Evolutionary conservation across 23 red algal genomes (phyloP), one percentile per base, ranked within the genome.

Genomic region (Cyanidiococcus yangmingshanensis): DNA sequence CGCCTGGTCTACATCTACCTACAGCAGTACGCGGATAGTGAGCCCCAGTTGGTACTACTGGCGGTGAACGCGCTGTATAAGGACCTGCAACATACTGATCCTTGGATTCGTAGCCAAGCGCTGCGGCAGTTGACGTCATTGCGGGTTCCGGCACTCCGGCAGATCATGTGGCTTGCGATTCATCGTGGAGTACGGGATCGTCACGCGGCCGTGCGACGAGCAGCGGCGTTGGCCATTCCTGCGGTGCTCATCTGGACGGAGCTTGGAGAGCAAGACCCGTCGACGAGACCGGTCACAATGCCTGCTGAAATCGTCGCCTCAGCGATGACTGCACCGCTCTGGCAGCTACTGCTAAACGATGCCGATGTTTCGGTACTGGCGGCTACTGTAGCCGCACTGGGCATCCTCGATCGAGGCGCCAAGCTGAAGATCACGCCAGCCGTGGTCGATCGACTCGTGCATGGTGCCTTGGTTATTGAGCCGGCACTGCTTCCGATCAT

Each of bases 1-100:
- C 90, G 90, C 68, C 84, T 97, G 7, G 93, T 97, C n/a, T 97
- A 90, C 77, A 33, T 97, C 0, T 97, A 90, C 58, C 84, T 97
- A 25, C 87, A 90, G 21, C 93, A 97, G 40, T 90, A 97, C 68
- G 93, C 93, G 39, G 84, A 87, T 58, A 57, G 76, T 39, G 80
- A 97, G 75, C 93, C 89, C 38, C 87, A 97, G 27, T 76, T 97
- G 0, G 88, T 88, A 0, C 26, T 97, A n/a, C 79, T 97, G 18
- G 76, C 83, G 74, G 86, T 97, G n/a, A 97, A 97, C 76, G 82
- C 93, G 1, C 89, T 97, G 57, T 88, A 89, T 80, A 91, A 91
- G 75, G 93, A 97, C 74, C 67, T 91, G 27, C 77, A 79, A 27
- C 84, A 97, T 67, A 82, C 58, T n/a, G 88, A 89, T 41, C 87